A percentile compares a stretch with the other conserved stretches of the same genome.
Conservation (phyloP, 208 protist species). For the Leishmania gerbilli region DNA sequence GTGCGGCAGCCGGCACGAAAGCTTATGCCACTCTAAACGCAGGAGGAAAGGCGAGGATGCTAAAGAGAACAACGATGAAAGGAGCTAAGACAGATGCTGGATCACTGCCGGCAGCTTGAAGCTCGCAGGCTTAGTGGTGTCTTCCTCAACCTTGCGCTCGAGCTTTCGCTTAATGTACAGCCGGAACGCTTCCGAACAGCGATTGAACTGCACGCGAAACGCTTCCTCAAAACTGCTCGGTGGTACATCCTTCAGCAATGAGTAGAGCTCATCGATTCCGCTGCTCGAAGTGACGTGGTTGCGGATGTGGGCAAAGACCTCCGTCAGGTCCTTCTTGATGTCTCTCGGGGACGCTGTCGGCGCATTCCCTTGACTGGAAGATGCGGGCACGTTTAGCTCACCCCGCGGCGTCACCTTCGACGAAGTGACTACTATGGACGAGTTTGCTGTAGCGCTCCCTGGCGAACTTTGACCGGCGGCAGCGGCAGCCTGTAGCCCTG, state of each 20-base stretch:
- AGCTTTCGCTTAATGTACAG: slow-evolving; percentile 87
- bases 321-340: slow-evolving; percentile 38
- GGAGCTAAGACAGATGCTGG: slow-evolving; percentile 26
- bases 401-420: neutral
- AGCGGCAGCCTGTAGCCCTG: neutral
- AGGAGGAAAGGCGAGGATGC: neutral
- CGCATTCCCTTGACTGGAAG: neutral
- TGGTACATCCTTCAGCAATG: slow-evolving; percentile 37
- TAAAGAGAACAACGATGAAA: neutral
- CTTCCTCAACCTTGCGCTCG: slow-evolving; percentile 62
- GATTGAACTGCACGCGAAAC: slow-evolving; percentile 77
- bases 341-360: neutral
- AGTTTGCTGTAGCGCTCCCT: slow-evolving; percentile 4
- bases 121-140: slow-evolving; percentile 29
- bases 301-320: slow-evolving; percentile 77
- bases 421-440: neutral
- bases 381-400: neutral
- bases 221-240: slow-evolving; percentile 45
- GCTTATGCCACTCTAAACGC: neutral
- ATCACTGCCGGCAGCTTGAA: slow-evolving; percentile 60
- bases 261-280: slow-evolving; percentile 83
- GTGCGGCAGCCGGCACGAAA: neutral
- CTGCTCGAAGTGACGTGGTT: slow-evolving; percentile 75
- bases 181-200: slow-evolving; percentile 85
- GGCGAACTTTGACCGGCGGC: neutral